Base-by-base conservation (phyloP, 208 protist genomes). In the Histomonas meleagridis region DNA sequence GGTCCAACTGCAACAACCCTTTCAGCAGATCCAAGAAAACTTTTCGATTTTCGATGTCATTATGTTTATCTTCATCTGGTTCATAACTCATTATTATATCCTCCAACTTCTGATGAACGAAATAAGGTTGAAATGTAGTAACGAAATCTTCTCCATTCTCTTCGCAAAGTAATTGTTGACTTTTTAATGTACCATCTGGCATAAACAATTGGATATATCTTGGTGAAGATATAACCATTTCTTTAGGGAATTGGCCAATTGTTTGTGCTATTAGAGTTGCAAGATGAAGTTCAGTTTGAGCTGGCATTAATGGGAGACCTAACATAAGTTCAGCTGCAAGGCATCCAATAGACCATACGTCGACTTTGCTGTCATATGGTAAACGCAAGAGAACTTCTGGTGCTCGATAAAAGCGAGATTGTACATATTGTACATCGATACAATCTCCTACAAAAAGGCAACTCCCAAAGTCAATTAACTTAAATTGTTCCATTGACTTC, bases 321-420 rank as follows among this genome's bases (percentile, higher is more conserved):
- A 90, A 26, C 0, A 92, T 35, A 18, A 94, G 18, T 91, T 94
- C 93, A 0, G 90, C 93, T 26, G 91, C 78, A 53, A 93, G 38
- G 65, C 93, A 94, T 48, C 93, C 93, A 43, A 92, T 65, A 5
- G 92, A 91, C 93, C 93, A 93, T 16, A 93, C 62, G 62, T 93
- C 93, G 16, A 93, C 62, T 53, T 91, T 79, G 1, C 16, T 4
- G 7, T 10, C 35, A 62, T 12, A 60, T n/a, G 18, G 18, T 38
- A 60, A 26, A 16, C 10, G 1, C 21, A 51, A 57, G n/a, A 90
- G 2, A n/a, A 90, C 23, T n/a, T 90, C 78, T n/a, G 78, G 78
- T 38, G 78, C 43, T 51, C 78, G 78, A 57, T 90, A 90, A 51
- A 32, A 90, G n/a, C 78, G 51, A 16, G 78, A 40, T 60, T 62